Evolutionary conservation across 768 basidiomycete genomes (phyloP).

Genomic region (Tulasnella sp.): DNA sequence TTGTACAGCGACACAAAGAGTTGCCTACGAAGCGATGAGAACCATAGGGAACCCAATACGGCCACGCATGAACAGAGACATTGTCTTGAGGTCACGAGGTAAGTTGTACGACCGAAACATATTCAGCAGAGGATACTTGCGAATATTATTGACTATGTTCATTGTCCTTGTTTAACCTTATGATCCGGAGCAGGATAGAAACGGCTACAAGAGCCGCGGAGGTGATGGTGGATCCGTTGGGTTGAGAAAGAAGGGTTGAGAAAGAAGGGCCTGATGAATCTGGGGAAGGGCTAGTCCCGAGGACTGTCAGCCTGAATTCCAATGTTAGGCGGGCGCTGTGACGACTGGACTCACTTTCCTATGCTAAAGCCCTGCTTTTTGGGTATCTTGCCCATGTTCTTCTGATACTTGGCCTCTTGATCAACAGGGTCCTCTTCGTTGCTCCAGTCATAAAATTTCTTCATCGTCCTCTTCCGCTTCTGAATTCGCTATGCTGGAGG

Average conservation of each 20-base stretch:
- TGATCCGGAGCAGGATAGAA: conserved; percentile 51
- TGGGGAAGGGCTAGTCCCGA: conserved; percentile 25
- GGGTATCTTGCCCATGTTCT: conserved; percentile 41
- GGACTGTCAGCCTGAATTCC: conserved; percentile 4
- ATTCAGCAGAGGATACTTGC: too few relatives aligned
- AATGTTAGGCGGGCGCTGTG: too few relatives aligned
- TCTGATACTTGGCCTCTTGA: conserved; percentile 51
- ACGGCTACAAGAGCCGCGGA: conserved; percentile 48
- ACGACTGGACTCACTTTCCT: conserved; percentile 42
- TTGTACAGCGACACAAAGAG: too few relatives aligned
- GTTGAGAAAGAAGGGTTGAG: conserved; percentile 56
- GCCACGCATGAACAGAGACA: too few relatives aligned
- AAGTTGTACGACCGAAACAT: too few relatives aligned
- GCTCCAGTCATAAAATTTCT: conserved; percentile 61
- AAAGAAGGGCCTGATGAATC: conserved; percentile 49
- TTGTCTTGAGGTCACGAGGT: too few relatives aligned
- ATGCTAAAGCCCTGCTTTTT: conserved; percentile 39
- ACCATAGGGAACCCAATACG: too few relatives aligned
- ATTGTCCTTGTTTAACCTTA: conserved; percentile 52
- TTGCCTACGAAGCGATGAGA: too few relatives aligned
- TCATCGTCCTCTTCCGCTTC: conserved; percentile 48
- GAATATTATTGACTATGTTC: conserved; percentile 41
- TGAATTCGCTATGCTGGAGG: conserved; percentile 17
- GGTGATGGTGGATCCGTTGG: conserved; percentile 53
- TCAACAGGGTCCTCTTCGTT: conserved; percentile 64